Evolutionary conservation across 257 asterid genomes (phyloP).

Genomic region (Penstemon eatonii): DNA sequence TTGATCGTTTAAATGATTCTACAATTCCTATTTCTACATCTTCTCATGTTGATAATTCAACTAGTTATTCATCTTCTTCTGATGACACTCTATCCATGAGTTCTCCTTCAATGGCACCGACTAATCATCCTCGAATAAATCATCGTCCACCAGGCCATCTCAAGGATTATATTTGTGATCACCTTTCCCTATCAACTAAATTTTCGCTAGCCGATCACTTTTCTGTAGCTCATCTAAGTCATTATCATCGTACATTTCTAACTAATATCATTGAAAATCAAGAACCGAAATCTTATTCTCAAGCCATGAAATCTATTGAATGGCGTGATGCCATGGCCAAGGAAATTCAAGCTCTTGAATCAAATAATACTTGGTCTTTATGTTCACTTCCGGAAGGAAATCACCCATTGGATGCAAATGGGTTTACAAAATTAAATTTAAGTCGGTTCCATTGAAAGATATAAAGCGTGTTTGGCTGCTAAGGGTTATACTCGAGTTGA

Average conservation of each 20-base stretch:
- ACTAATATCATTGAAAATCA: conserved; percentile 7
- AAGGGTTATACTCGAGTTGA: background rate
- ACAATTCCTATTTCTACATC: background rate
- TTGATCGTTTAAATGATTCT: no score
- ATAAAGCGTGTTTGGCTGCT: conserved; percentile 8
- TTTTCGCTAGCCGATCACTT: no score
- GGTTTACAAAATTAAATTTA: background rate
- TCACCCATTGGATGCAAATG: background rate
- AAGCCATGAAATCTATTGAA: background rate
- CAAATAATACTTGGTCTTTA: background rate
- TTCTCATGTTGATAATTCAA: background rate
- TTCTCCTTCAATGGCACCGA: background rate
- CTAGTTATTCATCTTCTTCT: background rate
- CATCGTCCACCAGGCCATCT: conserved; percentile 1
- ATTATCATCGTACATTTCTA: background rate
- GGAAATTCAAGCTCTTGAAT: conserved; percentile 14
- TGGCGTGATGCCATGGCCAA: background rate
- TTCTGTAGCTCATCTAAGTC: no score
- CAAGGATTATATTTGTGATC: background rate
- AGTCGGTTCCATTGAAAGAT: conserved; percentile 1
- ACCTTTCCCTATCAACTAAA: background rate
- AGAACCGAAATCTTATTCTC: background rate
- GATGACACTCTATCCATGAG: background rate
- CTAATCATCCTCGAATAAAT: background rate
- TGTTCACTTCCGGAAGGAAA: background rate